Conservation (phyloP, 2,329 filamentous ascomycete species). For the Penicillium paneum region DNA sequence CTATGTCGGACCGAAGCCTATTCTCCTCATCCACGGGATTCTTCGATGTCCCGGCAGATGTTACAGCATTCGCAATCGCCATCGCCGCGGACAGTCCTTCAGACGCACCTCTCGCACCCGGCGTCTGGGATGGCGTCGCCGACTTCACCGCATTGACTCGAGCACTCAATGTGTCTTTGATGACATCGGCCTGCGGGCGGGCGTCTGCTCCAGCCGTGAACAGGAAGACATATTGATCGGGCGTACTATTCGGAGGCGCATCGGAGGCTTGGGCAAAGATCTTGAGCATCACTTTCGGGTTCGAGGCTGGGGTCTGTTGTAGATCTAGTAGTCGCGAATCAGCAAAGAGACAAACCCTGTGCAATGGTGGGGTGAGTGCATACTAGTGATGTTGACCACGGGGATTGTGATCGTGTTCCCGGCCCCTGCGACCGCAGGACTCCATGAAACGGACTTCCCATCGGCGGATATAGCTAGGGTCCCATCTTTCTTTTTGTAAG, state of each 20-base stretch:
- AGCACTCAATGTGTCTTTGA: conserved; percentile 77
- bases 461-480: conserved; percentile 72
- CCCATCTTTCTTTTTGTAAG: conserved; percentile 97
- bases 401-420: conserved; percentile 66
- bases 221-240: conserved; percentile 76
- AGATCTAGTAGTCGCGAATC: conserved; percentile 59
- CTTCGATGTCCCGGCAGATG: conserved; percentile 45
- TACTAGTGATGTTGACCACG: conserved; percentile 78
- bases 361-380: conserved; percentile 30
- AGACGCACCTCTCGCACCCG: conserved; percentile 33
- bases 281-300: conserved; percentile 88
- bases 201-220: conserved; percentile 78
- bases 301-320: conserved; percentile 87
- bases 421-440: conserved; percentile 61
- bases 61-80: conserved; percentile 71
- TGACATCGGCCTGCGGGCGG: conserved; percentile 75
- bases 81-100: conserved; percentile 64
- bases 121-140: conserved; percentile 36
- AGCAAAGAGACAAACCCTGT: neutral
- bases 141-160: conserved; percentile 70
- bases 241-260: conserved; percentile 29
- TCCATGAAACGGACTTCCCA: conserved; percentile 75
- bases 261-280: conserved; percentile 70
- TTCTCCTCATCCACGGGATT: conserved; percentile 77
- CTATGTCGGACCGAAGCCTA: conserved; percentile 71